phyloP scores from a whole-genome alignment of 495 filamentous ascomycete genomes.

The Aspergillus baeticus region DNA sequence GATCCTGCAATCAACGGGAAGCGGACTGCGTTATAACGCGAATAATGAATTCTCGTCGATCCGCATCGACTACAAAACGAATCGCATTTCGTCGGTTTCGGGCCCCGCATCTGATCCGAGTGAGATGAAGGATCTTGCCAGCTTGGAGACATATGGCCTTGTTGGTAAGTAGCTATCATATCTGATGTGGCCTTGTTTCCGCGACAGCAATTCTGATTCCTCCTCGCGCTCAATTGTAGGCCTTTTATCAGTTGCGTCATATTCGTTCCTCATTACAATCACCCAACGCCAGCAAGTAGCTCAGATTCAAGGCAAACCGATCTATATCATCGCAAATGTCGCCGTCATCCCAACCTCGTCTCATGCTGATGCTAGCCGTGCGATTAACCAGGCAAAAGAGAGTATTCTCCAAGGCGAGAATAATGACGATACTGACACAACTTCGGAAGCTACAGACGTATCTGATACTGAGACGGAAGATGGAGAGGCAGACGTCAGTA shows the following conservation, averaged over 20 bases:
- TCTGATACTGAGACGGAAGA: constrained; percentile 38
- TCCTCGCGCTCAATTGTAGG: constrained; percentile 43
- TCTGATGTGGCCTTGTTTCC: background rate
- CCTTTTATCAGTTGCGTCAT: constrained; percentile 67
- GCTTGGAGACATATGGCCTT: constrained; percentile 79
- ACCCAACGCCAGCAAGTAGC: constrained; percentile 85
- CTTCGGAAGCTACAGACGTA: constrained; percentile 35
- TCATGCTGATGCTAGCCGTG: constrained; percentile 65
- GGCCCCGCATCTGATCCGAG: constrained; percentile 34
- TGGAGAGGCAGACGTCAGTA: constrained; percentile 33
- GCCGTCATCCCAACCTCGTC: constrained; percentile 83
- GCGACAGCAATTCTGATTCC: background rate
- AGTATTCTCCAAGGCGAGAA: constrained; percentile 33
- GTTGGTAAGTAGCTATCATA: constrained; percentile 59
- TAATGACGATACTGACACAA: constrained; percentile 24
- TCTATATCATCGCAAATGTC: constrained; percentile 84
- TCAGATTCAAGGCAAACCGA: constrained; percentile 72
- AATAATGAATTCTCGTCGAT: constrained; percentile 48
- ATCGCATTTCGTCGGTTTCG: constrained; percentile 48
- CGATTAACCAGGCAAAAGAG: constrained; percentile 63
- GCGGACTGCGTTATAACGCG: constrained; percentile 43
- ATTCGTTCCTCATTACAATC: constrained; percentile 80
- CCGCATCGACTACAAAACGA: constrained; percentile 74
- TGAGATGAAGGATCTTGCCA: constrained; percentile 28
- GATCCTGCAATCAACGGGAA: constrained; percentile 68